Base-by-base conservation (phyloP, 352 stramenopile species). In the Phytophthora sp. region DNA sequence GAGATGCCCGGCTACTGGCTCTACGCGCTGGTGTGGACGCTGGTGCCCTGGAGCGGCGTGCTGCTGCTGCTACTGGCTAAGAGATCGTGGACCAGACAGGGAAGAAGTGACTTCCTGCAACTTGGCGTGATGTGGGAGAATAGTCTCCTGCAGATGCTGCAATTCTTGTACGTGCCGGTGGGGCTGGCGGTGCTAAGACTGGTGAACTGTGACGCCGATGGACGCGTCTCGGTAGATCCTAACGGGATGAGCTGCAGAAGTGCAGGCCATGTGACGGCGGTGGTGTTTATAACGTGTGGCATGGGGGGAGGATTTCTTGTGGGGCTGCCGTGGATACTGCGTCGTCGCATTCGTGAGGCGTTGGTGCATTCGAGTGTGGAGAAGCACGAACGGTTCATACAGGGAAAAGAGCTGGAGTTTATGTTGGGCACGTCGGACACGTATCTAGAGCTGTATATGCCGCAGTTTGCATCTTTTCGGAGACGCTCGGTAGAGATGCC, bases 371-470 rank as follows among this genome's bases (percentile, higher is more conserved):
- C 50, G 1, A 60, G 58, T 27, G 31, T 52, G 5, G 68, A 73
- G 4, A 62, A 66, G 1, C 80, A 92, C 58, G 83, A 92, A 48
- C 62, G 54, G 0, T 82, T 87, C 35, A 3, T 90, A 21, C 54
- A 66, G 23, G 46, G 38, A 30, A 90, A 82, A 13, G 83, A 92
- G 48, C 28, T 90, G 2, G 78, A 84, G 24, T 89, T 72, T 46
- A 54, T 89, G 3, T 38, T 92, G 2, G 63, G 71, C 10, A 81
- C 73, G 1, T 92, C 80, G 5, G 75, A 89, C 23, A 57, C 69
- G 23, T 90, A 88, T 46, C 6, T 88, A 21, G 78, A 87, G 45
- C 53, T 90, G n/a, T 76, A 80, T 35, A 70, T 87, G 57, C 75
- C 79, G 13, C 65, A 76, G 32, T 77, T 81, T 53, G 65, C 75